These are phyloP conservation scores for Candida endomychidarum DNA, from an alignment of 805 yeast genomes.

Conservation along the genomic window DNA sequence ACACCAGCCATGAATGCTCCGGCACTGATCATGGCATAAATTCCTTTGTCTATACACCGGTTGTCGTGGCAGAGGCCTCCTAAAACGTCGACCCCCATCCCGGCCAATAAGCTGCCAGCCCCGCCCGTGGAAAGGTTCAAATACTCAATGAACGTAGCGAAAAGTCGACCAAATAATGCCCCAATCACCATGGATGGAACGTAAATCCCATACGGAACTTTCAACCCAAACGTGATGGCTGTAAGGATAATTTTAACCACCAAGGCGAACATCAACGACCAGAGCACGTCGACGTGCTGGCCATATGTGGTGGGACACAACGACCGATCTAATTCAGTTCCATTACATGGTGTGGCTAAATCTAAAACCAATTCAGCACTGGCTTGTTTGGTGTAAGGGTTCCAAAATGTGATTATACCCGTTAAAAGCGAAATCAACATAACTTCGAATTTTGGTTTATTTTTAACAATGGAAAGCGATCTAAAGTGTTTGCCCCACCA, in stretches of 20 bases:
- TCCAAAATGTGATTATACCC: slow-evolving; percentile 47
- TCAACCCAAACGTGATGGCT: slow-evolving; percentile 55
- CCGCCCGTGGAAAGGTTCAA: slow-evolving; percentile 21
- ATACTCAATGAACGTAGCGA: slow-evolving; percentile 46
- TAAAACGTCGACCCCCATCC: too few species aligned
- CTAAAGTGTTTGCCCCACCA: slow-evolving; percentile 49
- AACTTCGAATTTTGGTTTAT: slow-evolving; percentile 46
- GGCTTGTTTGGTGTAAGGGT: slow-evolving; percentile 49
- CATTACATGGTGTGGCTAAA: slow-evolving; percentile 52
- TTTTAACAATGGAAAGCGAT: slow-evolving; percentile 26
- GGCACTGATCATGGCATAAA: slow-evolving; percentile 54
- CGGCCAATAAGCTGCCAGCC: too few species aligned
- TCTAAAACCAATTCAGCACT: slow-evolving; percentile 49
- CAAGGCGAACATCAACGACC: slow-evolving; percentile 40
- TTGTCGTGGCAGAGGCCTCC: slow-evolving; percentile 18
- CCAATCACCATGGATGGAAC: slow-evolving; percentile 67
- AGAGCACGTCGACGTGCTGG: slow-evolving; percentile 31
- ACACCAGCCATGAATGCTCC: slow-evolving; percentile 60
- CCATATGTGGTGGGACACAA: slow-evolving; percentile 29
- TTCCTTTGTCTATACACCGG: slow-evolving; percentile 46
- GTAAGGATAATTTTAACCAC: slow-evolving; percentile 47
- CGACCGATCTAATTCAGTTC: slow-evolving; percentile 22
- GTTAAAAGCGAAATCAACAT: slow-evolving; percentile 45
- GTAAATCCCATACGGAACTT: slow-evolving; percentile 60
- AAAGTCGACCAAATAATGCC: slow-evolving; percentile 54